Conservation (phyloP, 1,284 basidiomycete species). For the Meripilus lineatus region DNA sequence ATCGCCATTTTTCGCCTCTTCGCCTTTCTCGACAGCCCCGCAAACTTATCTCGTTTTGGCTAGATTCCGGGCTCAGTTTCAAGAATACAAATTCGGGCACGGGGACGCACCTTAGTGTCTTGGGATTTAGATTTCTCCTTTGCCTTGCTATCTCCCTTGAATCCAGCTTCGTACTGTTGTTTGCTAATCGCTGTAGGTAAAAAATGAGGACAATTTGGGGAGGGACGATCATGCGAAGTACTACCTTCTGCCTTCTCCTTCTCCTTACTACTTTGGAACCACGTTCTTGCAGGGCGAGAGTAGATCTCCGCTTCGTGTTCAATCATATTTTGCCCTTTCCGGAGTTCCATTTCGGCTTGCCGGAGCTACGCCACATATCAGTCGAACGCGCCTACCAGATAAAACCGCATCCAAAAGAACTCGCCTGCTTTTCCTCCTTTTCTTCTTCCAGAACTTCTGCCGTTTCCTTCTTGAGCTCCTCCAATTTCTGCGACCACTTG, state of each 20-base stretch:
- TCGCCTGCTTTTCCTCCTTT: conserved; percentile 89
- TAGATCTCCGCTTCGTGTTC: conserved; percentile 95
- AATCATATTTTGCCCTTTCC: conserved; percentile 94
- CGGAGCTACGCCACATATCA: conserved; percentile 49
- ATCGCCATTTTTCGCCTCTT: conserved; percentile 84
- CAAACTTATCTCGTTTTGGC: conserved; percentile 78
- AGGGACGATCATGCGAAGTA: no score
- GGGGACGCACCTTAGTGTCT: conserved; percentile 28
- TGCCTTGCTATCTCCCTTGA: conserved; percentile 21
- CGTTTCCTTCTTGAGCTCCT: conserved; percentile 76
- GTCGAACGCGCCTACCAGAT: no score
- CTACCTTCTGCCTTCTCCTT: conserved; percentile 78
- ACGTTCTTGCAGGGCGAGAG: conserved; percentile 89
- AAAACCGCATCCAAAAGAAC: no score
- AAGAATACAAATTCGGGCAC: conserved; percentile 11
- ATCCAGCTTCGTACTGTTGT: conserved; percentile 60
- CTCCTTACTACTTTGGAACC: conserved; percentile 93
- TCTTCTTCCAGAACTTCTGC: conserved; percentile 86
- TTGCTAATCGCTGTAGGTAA: conserved; percentile 65
- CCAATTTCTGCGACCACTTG: conserved; percentile 70
- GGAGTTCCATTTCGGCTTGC: conserved; percentile 93
- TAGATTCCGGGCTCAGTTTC: no score
- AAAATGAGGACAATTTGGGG: background rate
- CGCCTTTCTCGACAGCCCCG: conserved; percentile 78
- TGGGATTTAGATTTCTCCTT: conserved; percentile 17